Base-by-base conservation (phyloP, 345 rosid species). In the Sisymbrium altissimum region DNA sequence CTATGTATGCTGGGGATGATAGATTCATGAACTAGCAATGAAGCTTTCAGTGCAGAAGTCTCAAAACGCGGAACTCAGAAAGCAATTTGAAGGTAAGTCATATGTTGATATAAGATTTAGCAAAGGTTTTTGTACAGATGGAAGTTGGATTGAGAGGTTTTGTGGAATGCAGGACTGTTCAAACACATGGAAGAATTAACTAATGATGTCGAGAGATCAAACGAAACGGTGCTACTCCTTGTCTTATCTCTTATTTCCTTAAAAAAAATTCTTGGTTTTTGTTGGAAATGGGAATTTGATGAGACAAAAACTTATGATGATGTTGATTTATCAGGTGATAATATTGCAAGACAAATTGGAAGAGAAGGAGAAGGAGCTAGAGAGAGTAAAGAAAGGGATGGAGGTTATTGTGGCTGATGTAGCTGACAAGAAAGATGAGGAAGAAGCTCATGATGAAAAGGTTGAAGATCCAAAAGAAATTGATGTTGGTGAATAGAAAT, bases 11-110 rank as follows among this genome's bases (percentile, higher is more conserved):
- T 45, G 40, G 65, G 17, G 4, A 76, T 82, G 64, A 41, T 88
- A 95, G 97, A 85, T 91, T 53, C 99, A 95, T 73, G 96, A 92
- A 77, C 76, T 92, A 56, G 80, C 82, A 19, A 81, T 92, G 87
- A 95, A 92, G 79, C 97, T 95, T 63, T 82, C 96, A 56, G 77
- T 85, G 77, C 99, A 90, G 66, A 95, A 88, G 84, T 87, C 94
- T 44, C 92, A 86, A 78, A 92, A 87, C 79, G 74, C 87, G 3
- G 96, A 89, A 78, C 87, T 95, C 53, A 86, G 96, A 81, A 84
- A 79, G 79, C 98, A 95, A 46, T 92, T 92, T 76, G 96, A 88
- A 87, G 97, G 99, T 90, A 70, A 41, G 83, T 55, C 43, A 13
- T 68, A 46, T 36, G 3, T 67, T 32, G 36, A 67, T 52, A 32